Conservation (phyloP, 2,329 filamentous ascomycete genomes). For the Ascochyta viciae-villosae region DNA sequence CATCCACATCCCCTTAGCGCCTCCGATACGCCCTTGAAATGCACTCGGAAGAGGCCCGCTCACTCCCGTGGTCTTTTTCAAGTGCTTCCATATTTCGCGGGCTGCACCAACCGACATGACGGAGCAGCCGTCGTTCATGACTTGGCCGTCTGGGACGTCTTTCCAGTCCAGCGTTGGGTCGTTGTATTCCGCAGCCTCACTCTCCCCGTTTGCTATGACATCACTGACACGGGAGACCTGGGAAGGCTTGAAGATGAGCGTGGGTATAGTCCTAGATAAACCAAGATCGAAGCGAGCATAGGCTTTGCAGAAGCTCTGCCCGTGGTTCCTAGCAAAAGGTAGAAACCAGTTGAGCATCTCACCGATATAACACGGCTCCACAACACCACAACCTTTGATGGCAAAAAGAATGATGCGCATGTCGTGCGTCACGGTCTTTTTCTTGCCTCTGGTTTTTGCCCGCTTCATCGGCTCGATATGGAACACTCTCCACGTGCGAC, state of each 20-base stretch:
- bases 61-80: constrained; percentile 62
- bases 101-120: constrained; percentile 69
- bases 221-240: constrained; percentile 47
- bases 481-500: constrained; percentile 52
- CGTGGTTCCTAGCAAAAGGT: constrained; percentile 43
- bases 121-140: constrained; percentile 65
- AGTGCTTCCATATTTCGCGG: constrained; percentile 56
- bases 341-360: constrained; percentile 52
- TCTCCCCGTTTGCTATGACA: constrained; percentile 37
- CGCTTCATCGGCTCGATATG: constrained; percentile 48
- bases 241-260: constrained; percentile 44
- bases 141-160: constrained; percentile 10
- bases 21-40: constrained; percentile 73
- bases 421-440: constrained; percentile 17
- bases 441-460: constrained; percentile 34
- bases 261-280: constrained; percentile 51
- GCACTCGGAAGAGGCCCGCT: constrained; percentile 72
- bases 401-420: constrained; percentile 48
- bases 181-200: constrained; percentile 46
- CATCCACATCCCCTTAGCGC: constrained; percentile 79
- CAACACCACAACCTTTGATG: constrained; percentile 40
- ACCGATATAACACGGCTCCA: constrained; percentile 20
- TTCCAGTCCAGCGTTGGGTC: constrained; percentile 43
- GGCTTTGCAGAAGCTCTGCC: constrained; percentile 51
- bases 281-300: constrained; percentile 53